Base-by-base conservation (phyloP, 1,139 yeast genomes). In the Candida mesenterica region DNA sequence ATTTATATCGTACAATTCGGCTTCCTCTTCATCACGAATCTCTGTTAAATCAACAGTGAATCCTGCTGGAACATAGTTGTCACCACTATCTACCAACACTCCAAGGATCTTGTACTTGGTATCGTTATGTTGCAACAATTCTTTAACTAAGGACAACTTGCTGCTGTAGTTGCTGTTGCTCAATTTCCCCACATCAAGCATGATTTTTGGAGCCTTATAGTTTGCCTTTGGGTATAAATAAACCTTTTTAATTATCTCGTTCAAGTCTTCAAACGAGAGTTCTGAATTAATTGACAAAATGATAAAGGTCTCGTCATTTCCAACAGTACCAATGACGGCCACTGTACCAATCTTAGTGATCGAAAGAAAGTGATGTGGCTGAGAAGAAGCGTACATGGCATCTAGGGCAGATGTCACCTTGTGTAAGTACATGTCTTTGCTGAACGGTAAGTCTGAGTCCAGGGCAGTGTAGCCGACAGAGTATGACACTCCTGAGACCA, bases 231-330 rank as follows among this genome's bases (percentile, higher is more conserved):
- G 30, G 32, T 61, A 53, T 5, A 37, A 39, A 37, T 56, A 52
- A 13, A 62, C 44, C 12, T 39, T 43, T 1, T 48, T 42, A 14
- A 63, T 46, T 7, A 50, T 22, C 1, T 33, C 38, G 5, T 38
- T 34, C 24, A 60, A 33, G 7, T 57, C 57, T 6, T 39, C 43
- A 15, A 38, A 34, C 4, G 34, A 22, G 17, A 52, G 26, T 20
- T 50, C 42, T n/a, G 41, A 32, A 28, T 51, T 53, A 14, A 58
- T 40, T 35, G 56, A 55, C 18, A 69, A 38, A 4, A 68, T 51
- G n/a, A 68, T 44, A 45, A 70, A 72, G 0, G 76, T 66, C 32
- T 72, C 76, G 7, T 52, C 50, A 44, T 72, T 72, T 2, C 77
- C 77, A 2, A 54, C 48, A 1, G 77, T 70, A 9, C 72, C 72